Evolutionary conservation across 371 early-diverging fungal species (phyloP), one percentile per base, ranked within the genome.

Genomic region (Gilbertella persicaria): DNA sequence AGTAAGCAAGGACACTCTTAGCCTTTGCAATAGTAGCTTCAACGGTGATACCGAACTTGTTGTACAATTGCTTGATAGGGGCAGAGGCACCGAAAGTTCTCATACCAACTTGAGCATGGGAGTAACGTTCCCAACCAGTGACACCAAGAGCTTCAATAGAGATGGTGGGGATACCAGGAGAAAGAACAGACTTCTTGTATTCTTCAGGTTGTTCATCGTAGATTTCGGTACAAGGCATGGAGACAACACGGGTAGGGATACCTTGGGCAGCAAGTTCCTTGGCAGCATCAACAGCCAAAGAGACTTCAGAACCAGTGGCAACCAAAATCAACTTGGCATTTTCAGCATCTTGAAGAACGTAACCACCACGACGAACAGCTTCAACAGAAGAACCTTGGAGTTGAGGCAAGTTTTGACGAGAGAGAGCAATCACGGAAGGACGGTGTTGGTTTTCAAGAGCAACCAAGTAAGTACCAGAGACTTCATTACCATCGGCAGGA

Each of bases 401-500:
- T 50, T 93, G 92, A 41, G 98, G 95, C 55, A 99, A 66, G 66
- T 94, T 93, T 76, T 99, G 99, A 57, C 99, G 93, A 25, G 97
- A 87, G 60, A 99, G 80, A 37, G 92, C 86, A 53, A 99, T 63
- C 17, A 96, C 92, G 29, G 95, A 85, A 17, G 99, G 98, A 6
- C 88, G 82, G 30, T 79, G 55, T 37, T 60, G 52, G 67, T 83
- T 71, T 59, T 82, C 77, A 30, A 97, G 71, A 30, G 97, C 97
- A 19, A 82, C 84, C 20, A 86, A 57, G 74, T 95, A 98, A 8
- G 94, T 85, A 50, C 93, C 98, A 23, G 96, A 92, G 24, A 89
- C 88, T 71, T 99, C 99, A 62, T 94, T 94, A 44, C 98, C 97
- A 71, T 99, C 98, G 45, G 95, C 96, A 37, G 99, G 99, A 60